Evolutionary conservation across 1,284 basidiomycete genomes (phyloP).

Genomic region (Cryptococcus amylolentus): DNA sequence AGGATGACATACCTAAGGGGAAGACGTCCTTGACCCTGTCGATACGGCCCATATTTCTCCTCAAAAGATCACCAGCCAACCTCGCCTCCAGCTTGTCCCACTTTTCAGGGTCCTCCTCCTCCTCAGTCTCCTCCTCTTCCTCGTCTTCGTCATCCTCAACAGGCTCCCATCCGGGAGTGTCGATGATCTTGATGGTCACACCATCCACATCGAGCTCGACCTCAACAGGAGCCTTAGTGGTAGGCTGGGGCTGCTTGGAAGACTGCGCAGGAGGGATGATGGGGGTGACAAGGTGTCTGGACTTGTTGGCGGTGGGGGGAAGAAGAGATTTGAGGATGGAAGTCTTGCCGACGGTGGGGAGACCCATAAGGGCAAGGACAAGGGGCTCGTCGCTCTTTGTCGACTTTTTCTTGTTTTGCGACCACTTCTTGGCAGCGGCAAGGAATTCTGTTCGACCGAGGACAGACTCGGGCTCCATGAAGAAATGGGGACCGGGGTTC

Average conservation of each 20-base stretch:
- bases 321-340: conserved; percentile 74
- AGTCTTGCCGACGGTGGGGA: conserved; percentile 72
- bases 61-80: conserved; percentile 66
- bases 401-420: conserved; percentile 23
- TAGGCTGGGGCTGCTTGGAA: conserved; percentile 58
- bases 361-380: conserved; percentile 67
- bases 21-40: conserved; percentile 83
- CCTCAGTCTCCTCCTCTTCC: conserved; percentile 47
- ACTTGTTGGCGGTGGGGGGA: conserved; percentile 45
- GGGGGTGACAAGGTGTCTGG: conserved; percentile 46
- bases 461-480: conserved; percentile 7
- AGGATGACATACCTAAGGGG: conserved; percentile 60
- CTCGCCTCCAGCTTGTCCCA: conserved; percentile 51
- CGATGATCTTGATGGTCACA: conserved; percentile 62
- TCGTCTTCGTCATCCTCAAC: conserved; percentile 42
- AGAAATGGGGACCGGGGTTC: conserved; percentile 31
- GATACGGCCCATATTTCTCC: conserved; percentile 78
- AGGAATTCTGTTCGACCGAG: conserved; percentile 35
- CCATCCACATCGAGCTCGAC: conserved; percentile 54
- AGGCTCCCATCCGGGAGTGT: conserved; percentile 79
- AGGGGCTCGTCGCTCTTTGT: conserved; percentile 42
- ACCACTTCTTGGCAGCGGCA: conserved; percentile 19
- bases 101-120: conserved; percentile 52
- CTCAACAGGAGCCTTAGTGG: conserved; percentile 66
- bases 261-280: conserved; percentile 60